Conservation (phyloP, 345 rosid genomes). For the Gossypium ekmanianum region DNA sequence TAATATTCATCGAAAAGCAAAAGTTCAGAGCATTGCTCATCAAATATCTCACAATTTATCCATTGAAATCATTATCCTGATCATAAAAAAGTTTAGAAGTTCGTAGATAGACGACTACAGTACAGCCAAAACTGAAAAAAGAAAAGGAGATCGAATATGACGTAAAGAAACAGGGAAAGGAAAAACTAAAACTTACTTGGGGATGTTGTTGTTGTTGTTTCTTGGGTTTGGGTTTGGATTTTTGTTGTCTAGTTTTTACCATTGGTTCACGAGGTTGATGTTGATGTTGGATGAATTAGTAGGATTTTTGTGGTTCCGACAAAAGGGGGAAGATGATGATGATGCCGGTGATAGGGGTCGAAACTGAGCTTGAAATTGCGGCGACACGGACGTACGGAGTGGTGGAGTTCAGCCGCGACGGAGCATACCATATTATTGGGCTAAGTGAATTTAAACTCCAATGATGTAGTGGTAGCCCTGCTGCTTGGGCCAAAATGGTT, state of each 20-base stretch:
- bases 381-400: neutral
- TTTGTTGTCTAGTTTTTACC: constrained; percentile 74
- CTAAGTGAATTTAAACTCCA: neutral
- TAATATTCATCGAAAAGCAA: neutral
- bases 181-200: constrained; percentile 32
- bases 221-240: constrained; percentile 46
- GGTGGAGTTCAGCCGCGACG: neutral
- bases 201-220: constrained; percentile 33
- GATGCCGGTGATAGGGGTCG: neutral
- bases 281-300: neutral
- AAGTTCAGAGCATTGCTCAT: neutral
- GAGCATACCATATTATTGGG: neutral
- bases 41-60: neutral
- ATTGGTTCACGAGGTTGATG: constrained; percentile 22
- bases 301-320: neutral
- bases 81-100: neutral
- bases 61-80: neutral
- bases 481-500: too few relatives aligned
- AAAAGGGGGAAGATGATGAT: neutral
- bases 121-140: neutral
- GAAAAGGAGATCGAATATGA: neutral
- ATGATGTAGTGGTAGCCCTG: neutral
- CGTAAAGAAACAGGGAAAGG: neutral
- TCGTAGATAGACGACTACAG: too few relatives aligned
- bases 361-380: neutral